These are phyloP conservation scores for Primulina tabacum DNA, from an alignment of 257 asterid species.

Conservation along the genomic window DNA sequence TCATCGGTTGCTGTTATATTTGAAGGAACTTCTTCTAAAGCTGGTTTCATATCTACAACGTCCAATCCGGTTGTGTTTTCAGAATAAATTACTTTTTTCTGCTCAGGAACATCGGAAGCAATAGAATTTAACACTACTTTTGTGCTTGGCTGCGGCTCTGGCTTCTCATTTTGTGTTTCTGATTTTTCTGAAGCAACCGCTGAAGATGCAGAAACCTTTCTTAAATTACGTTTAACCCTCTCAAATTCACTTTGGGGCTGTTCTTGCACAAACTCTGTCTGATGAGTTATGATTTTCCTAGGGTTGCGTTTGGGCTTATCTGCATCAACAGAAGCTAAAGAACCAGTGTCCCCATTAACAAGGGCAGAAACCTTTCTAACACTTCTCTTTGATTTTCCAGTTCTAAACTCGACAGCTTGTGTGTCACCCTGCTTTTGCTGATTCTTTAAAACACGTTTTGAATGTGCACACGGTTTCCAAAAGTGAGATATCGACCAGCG, in stretches of 20 bases:
- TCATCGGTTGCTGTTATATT: slow-evolving; percentile 35
- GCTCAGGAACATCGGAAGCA: slow-evolving; percentile 42
- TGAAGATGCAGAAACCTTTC: slow-evolving; percentile 66
- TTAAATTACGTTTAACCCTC: slow-evolving; percentile 63
- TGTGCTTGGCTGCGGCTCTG: slow-evolving; percentile 28
- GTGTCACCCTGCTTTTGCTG: slow-evolving; percentile 47
- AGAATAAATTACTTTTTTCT: slow-evolving; percentile 31
- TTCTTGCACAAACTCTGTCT: slow-evolving; percentile 52
- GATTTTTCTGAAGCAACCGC: slow-evolving; percentile 44
- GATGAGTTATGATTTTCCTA: slow-evolving; percentile 47
- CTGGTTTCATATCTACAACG: slow-evolving; percentile 32
- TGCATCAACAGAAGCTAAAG: slow-evolving; percentile 41
- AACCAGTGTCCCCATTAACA: slow-evolving; percentile 49
- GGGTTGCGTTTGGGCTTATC: slow-evolving; percentile 59
- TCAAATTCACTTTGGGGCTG: slow-evolving; percentile 68
- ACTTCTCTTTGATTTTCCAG: slow-evolving; percentile 63
- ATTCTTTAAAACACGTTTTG: slow-evolving; percentile 45
- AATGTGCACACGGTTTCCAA: slow-evolving; percentile 60
- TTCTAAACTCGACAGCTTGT: slow-evolving; percentile 42
- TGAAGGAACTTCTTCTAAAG: slow-evolving; percentile 28
- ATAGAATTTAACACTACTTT: slow-evolving; percentile 30
- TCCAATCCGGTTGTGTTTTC: slow-evolving; percentile 27
- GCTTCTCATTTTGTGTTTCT: slow-evolving; percentile 53
- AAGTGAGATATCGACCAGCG: slow-evolving; percentile 77
- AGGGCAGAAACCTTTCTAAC: slow-evolving; percentile 50